Evolutionary conservation across 192 early-diverging fungal species (phyloP), one percentile per base, ranked within the genome.

Genomic region (Allomyces macrogynus): DNA sequence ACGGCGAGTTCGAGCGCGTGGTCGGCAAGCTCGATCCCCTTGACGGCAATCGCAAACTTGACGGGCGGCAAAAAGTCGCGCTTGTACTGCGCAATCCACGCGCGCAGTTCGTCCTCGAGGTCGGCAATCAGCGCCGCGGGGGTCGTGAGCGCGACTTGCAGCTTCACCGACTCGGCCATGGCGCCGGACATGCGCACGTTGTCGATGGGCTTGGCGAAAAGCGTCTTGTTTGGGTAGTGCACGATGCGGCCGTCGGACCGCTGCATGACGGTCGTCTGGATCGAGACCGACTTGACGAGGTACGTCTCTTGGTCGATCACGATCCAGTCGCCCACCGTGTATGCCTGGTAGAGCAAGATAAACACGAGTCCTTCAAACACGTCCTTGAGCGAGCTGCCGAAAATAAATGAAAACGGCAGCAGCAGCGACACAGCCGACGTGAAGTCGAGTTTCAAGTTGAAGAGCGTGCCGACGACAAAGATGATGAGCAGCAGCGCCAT

Each of bases 321-420:
- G 12, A 92, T 83, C 61, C 82, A 73, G 71, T 95, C 92, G 32
- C 92, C 91, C 27, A 81, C 77, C 66, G 85, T 80, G 66, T 82
- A 86, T 4, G 83, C 78, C 64, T 86, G 81, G 72, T 80, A 82
- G 43, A 89, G 80, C 76, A 94, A 94, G 64, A 92, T 67, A 67
- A 91, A 94, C 54, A 94, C 81, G 60, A 92, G 79, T 60, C 82
- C 83, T 67, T 94, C 87, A 72, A 94, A 89, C 26, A 84, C 70
- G 9, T 80, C 87, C 66, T 87, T 87, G 63, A 87, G 84, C 23
- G 84, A 79, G 64, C 76, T 80, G 64, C 91, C 91, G 76, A 92
- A 91, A 22, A 91, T 78, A 76, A 93, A 93, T 68, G 82, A 86
- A 69, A 89, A 81, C 0, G 84, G 88, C 23, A 90, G 71, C 63